Evolutionary conservation across 192 early-diverging fungal species (phyloP), one percentile per base, ranked within the genome.

Genomic region (Funneliformis mosseae): DNA sequence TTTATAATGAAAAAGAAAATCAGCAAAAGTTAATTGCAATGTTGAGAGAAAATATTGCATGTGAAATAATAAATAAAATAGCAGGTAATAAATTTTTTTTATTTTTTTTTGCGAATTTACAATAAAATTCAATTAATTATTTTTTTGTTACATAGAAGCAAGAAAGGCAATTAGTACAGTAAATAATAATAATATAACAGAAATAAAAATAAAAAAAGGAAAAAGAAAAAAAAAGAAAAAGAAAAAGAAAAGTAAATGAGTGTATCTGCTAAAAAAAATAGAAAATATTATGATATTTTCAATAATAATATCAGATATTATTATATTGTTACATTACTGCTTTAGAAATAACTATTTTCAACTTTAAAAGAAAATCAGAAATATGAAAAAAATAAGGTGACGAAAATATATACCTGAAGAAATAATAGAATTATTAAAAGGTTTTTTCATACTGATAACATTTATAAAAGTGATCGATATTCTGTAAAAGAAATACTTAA

Each of bases 301-400:
- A 50, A 46, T 50, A 50, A 50, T 50, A 50, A 16, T 50, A 50
- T 50, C 12, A 50, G 48, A 50, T 50, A 50, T 50, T 16, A 12
- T 43, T 43, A 43, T 43, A 43, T n/a, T 43, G 14, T 4, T n/a
- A n/a, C n/a, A n/a, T n/a, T n/a, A n/a, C 16, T 50, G 3, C 48
- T 50, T 11, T 0, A 38, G 12, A 67, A 67, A 28, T 0, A 41
- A 67, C 28, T 67, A 67, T 67, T 67, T 67, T 67, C 28, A 12
- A 33, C 66, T 67, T 38, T 67, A 38, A 67, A 67, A 67, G 66
- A 67, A 39, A 67, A 67, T n/a, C 66, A 67, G 16, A 11, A 67
- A 67, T 67, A 67, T 67, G 48, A 12, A 67, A 67, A 67, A 38
- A 67, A n/a, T n/a, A 67, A 38, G 28, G 66, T 33, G 66, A 14